These are phyloP conservation scores for Endoconidiophora polonica DNA, from an alignment of 2,329 filamentous ascomycete genomes.

Conservation along the genomic window DNA sequence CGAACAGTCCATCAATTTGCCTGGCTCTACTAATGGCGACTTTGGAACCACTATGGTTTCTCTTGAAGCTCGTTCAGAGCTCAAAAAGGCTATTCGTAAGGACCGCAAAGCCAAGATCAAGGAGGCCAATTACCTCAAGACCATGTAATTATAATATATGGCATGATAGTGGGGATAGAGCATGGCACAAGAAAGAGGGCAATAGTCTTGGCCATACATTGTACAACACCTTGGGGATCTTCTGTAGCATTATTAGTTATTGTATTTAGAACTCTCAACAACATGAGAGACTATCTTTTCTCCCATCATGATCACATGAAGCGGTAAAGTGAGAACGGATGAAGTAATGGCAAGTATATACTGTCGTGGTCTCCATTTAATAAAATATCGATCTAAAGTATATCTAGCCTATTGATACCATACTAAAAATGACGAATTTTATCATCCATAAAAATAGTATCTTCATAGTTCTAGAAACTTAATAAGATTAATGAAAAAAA, in stretches of 20 bases:
- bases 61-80: conserved; percentile 36
- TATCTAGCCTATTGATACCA: too few relatives aligned
- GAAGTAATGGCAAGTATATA: too few relatives aligned
- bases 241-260: conserved; percentile 3
- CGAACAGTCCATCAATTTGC: conserved; percentile 63
- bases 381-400: too few relatives aligned
- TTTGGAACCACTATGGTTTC: conserved; percentile 31
- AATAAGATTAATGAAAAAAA: neutral
- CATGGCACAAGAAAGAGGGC: neutral
- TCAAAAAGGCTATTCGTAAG: conserved; percentile 55
- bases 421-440: too few relatives aligned
- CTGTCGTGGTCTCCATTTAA: too few relatives aligned
- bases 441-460: neutral
- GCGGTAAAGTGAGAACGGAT: too few relatives aligned
- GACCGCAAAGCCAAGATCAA: conserved; percentile 64
- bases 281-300: neutral
- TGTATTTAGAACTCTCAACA: neutral
- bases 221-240: conserved; percentile 9
- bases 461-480: too few relatives aligned
- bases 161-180: neutral
- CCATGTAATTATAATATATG: conserved; percentile 37
- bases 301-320: neutral
- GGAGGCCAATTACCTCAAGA: conserved; percentile 72
- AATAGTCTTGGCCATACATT: conserved; percentile 1
- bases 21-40: conserved; percentile 28